These are phyloP conservation scores for Symbiodinium natans DNA, from an alignment of 73 alveolate genomes.

Conservation along the genomic window DNA sequence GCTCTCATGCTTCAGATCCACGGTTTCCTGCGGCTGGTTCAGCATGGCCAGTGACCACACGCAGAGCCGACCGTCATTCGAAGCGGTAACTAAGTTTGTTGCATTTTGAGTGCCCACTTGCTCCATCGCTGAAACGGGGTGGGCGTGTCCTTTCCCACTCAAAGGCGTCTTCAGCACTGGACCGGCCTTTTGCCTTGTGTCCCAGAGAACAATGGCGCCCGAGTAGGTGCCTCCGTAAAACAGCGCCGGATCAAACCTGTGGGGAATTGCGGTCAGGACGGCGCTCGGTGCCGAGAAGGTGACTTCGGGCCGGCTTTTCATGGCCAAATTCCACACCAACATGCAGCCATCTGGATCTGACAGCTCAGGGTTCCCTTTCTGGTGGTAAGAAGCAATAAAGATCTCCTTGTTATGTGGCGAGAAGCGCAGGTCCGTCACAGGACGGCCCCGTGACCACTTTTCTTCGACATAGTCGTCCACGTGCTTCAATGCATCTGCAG, in stretches of 20 bases:
- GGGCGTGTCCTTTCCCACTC: conserved; percentile 95
- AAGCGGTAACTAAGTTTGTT: conserved; percentile 96
- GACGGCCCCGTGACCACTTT: conserved; percentile 86
- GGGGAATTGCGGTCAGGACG: conserved; percentile 52
- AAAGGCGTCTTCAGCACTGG: conserved; percentile 96
- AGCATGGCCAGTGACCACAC: conserved; percentile 97
- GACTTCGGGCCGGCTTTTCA: conserved; percentile 83
- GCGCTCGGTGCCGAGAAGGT: conserved; percentile 58
- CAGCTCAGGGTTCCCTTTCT: conserved; percentile 73
- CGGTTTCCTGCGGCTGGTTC: conserved; percentile 93
- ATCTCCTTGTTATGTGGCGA: conserved; percentile 91
- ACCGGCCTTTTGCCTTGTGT: conserved; percentile 91
- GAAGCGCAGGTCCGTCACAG: conserved; percentile 91
- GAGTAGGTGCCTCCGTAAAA: conserved; percentile 87
- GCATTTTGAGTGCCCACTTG: conserved; percentile 97
- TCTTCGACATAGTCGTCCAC: conserved; percentile 90
- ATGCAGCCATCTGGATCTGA: conserved; percentile 90
- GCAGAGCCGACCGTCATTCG: conserved; percentile 97
- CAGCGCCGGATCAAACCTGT: conserved; percentile 66
- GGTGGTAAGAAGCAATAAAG: conserved; percentile 80
- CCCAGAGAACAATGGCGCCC: conserved; percentile 78
- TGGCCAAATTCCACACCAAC: conserved; percentile 83
- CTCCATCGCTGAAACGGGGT: conserved; percentile 97
- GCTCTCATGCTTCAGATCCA: conserved; percentile 95
- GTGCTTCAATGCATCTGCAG: background rate